These are phyloP conservation scores for Colletotrichum spaethianum DNA, from an alignment of 2,329 filamentous ascomycete genomes.

Conservation along the genomic window DNA sequence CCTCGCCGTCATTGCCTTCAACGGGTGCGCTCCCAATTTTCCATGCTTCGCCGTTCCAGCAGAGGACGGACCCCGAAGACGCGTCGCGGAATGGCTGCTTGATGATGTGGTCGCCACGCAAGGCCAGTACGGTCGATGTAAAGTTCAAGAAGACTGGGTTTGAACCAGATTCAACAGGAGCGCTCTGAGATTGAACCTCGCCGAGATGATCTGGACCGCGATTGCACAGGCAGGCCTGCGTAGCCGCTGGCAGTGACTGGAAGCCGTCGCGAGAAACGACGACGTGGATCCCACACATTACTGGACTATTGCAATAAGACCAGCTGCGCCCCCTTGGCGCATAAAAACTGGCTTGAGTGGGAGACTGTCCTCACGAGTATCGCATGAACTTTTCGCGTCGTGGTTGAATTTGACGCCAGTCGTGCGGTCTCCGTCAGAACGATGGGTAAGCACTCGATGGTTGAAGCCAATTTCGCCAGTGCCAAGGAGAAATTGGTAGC, in stretches of 20 bases:
- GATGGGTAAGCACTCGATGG: background rate
- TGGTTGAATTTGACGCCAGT: no score
- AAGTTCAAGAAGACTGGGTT: constrained; percentile 69
- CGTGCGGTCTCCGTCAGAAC: background rate
- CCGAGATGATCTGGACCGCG: constrained; percentile 74
- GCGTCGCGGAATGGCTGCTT: constrained; percentile 79
- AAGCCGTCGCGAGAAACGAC: constrained; percentile 58
- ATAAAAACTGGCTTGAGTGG: background rate
- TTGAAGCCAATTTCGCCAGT: background rate
- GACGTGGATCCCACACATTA: constrained; percentile 75
- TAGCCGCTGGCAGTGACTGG: constrained; percentile 50
- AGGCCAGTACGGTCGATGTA: constrained; percentile 87
- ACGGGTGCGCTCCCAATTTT: constrained; percentile 72
- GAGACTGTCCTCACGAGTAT: background rate
- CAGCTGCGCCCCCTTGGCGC: background rate
- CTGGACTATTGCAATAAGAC: no score
- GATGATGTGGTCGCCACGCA: constrained; percentile 82
- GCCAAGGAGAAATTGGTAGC: background rate
- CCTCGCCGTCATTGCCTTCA: constrained; percentile 83
- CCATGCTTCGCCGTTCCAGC: constrained; percentile 99
- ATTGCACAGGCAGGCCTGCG: constrained; percentile 64
- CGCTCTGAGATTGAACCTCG: constrained; percentile 50
- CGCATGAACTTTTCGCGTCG: background rate
- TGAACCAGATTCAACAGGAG: constrained; percentile 46
- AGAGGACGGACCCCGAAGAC: constrained; percentile 76